A percentile compares a stretch with the other conserved stretches of the same genome.
Conservation (phyloP, 495 filamentous ascomycete genomes). For the Chaetomium cochliodes region DNA sequence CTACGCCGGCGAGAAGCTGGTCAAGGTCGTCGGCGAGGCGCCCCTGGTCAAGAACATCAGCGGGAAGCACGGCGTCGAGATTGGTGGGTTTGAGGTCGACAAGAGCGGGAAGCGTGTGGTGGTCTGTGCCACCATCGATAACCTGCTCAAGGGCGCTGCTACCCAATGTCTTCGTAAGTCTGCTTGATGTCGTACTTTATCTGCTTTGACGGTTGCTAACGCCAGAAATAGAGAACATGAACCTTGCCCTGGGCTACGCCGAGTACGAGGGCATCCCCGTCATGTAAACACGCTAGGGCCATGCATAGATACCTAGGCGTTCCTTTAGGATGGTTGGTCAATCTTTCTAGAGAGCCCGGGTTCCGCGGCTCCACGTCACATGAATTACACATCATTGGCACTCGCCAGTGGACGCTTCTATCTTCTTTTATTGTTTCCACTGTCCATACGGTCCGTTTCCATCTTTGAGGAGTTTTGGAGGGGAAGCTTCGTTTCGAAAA, state of each 20-base stretch:
- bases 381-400: neutral
- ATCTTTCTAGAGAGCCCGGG: neutral
- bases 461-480: slow-evolving; percentile 1
- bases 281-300: slow-evolving; percentile 29
- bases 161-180: slow-evolving; percentile 90
- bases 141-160: slow-evolving; percentile 92
- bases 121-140: slow-evolving; percentile 96
- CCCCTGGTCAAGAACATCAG: slow-evolving; percentile 86
- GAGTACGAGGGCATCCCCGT: slow-evolving; percentile 88
- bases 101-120: slow-evolving; percentile 85
- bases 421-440: neutral
- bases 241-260: slow-evolving; percentile 86
- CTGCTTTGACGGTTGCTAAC: slow-evolving; percentile 23
- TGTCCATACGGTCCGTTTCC: slow-evolving; percentile 1
- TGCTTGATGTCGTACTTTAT: neutral
- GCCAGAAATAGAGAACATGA: slow-evolving; percentile 81
- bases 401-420: neutral
- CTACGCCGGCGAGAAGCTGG: slow-evolving; percentile 90
- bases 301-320: slow-evolving; percentile 7
- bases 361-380: neutral
- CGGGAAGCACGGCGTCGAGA: slow-evolving; percentile 88
- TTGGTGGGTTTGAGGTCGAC: slow-evolving; percentile 93
- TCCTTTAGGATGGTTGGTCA: neutral
- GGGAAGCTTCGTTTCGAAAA: neutral
- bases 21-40: slow-evolving; percentile 86